These are phyloP conservation scores for Talaromyces sp. DNA, from an alignment of 2,329 filamentous ascomycete genomes.

Conservation along the genomic window DNA sequence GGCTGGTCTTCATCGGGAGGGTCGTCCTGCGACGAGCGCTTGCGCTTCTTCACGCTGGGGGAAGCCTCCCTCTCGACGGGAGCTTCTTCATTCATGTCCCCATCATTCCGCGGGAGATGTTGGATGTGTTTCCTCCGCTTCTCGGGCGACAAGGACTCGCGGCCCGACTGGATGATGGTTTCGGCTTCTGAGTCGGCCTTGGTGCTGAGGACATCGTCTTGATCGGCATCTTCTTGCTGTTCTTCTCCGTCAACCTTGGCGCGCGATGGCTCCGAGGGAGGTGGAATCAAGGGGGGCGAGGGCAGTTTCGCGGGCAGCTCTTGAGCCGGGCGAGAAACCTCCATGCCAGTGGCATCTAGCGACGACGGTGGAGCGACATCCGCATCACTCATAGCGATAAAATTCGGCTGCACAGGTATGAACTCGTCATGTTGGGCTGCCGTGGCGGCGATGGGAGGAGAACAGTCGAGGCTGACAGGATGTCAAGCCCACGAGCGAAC, in stretches of 20 bases:
- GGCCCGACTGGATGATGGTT: conserved; percentile 44
- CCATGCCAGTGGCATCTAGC: conserved; percentile 32
- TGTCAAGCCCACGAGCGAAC: background rate
- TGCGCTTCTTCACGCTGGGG: conserved; percentile 9
- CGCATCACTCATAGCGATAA: conserved; percentile 45
- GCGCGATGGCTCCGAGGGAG: conserved; percentile 14
- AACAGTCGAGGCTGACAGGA: background rate
- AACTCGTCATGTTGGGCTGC: conserved; percentile 42
- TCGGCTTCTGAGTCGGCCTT: conserved; percentile 45
- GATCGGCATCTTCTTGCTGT: conserved; percentile 18
- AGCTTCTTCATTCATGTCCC: conserved; percentile 17
- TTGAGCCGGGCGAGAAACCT: conserved; percentile 8
- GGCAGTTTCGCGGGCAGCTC: conserved; percentile 14
- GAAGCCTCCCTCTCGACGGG: background rate
- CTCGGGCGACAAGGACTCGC: conserved; percentile 41
- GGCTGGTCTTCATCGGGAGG: conserved; percentile 17
- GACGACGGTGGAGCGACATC: conserved; percentile 32
- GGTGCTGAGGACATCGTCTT: conserved; percentile 31
- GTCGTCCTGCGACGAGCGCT: conserved; percentile 17
- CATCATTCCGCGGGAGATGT: conserved; percentile 30
- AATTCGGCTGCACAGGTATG: conserved; percentile 31
- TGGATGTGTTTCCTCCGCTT: conserved; percentile 39
- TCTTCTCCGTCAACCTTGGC: conserved; percentile 16
- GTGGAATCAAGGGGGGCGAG: conserved; percentile 2
- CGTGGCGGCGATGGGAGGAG: conserved; percentile 24